Evolutionary conservation across 306 rosid genomes (phyloP).

Genomic region (Rosa lucieae): DNA sequence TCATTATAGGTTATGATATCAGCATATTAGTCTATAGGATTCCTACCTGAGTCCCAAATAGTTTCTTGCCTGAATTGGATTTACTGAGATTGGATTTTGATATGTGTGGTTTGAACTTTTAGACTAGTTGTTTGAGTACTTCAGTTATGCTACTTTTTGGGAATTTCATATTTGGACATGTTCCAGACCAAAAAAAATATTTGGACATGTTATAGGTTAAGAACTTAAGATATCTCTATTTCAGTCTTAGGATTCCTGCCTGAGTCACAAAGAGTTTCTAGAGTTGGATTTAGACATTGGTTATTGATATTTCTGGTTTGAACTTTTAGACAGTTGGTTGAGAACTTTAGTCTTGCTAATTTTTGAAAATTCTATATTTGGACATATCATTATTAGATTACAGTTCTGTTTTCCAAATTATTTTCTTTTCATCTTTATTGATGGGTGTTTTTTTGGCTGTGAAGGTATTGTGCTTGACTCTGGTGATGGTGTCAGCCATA

Average conservation of each 20-base stretch:
- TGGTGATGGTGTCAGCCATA: slow-evolving; percentile 99
- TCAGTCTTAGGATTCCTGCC: background rate
- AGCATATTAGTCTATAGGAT: background rate
- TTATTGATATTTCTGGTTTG: background rate
- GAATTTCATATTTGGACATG: background rate
- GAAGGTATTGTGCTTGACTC: slow-evolving; percentile 96
- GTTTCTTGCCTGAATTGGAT: background rate
- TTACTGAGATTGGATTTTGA: background rate
- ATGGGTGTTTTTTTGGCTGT: slow-evolving; percentile 25
- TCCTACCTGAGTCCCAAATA: background rate
- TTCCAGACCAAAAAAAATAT: no score
- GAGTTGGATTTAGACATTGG: background rate
- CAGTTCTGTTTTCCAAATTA: background rate
- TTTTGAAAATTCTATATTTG: background rate
- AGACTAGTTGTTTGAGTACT: background rate
- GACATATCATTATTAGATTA: background rate
- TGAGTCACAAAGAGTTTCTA: background rate
- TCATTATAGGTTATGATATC: background rate
- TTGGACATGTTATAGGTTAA: background rate
- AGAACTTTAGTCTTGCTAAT: background rate
- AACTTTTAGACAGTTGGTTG: background rate
- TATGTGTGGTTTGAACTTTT: background rate
- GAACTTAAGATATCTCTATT: background rate
- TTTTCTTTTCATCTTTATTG: background rate
- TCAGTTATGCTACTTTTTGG: background rate